Evolutionary conservation across 805 yeast genomes (phyloP).

Genomic region (Lachancea kluyveri): DNA sequence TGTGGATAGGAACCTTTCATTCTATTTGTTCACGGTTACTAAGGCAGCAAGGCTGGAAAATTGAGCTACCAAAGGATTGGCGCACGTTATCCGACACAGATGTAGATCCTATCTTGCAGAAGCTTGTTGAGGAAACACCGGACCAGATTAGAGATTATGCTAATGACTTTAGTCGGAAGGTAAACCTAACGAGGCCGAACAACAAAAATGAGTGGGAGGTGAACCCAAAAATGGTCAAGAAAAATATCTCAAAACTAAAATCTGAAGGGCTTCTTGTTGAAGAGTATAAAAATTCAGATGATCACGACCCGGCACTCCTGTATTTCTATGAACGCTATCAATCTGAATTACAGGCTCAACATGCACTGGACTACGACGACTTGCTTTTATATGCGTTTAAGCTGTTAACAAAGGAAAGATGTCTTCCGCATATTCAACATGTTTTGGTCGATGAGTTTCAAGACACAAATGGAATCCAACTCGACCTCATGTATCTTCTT

Average conservation of each 20-base stretch:
- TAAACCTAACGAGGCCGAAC: constrained; percentile 21
- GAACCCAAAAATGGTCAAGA: constrained; percentile 36
- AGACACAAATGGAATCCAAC: constrained; percentile 78
- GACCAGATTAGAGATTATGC: constrained; percentile 31
- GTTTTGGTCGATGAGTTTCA: constrained; percentile 92
- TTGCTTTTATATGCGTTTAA: constrained; percentile 51
- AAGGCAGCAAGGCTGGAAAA: constrained; percentile 43
- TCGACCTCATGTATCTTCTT: constrained; percentile 55
- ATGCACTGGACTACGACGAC: constrained; percentile 77
- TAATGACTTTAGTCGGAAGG: constrained; percentile 18
- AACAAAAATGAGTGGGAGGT: constrained; percentile 31
- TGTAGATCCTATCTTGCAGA: constrained; percentile 29
- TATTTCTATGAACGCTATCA: constrained; percentile 51
- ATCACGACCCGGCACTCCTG: constrained; percentile 30
- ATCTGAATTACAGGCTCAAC: constrained; percentile 34
- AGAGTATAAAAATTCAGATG: constrained; percentile 28
- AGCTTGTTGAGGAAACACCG: constrained; percentile 33
- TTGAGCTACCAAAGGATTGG: constrained; percentile 42
- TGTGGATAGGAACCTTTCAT: constrained; percentile 87
- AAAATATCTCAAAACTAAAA: constrained; percentile 51
- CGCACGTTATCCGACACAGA: constrained; percentile 64
- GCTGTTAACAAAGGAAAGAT: constrained; percentile 39
- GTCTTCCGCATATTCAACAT: constrained; percentile 49
- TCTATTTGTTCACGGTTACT: constrained; percentile 65
- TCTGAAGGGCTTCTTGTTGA: constrained; percentile 43